Evolutionary conservation across 371 early-diverging fungal genomes (phyloP).

Genomic region (Sporodiniella umbellata): DNA sequence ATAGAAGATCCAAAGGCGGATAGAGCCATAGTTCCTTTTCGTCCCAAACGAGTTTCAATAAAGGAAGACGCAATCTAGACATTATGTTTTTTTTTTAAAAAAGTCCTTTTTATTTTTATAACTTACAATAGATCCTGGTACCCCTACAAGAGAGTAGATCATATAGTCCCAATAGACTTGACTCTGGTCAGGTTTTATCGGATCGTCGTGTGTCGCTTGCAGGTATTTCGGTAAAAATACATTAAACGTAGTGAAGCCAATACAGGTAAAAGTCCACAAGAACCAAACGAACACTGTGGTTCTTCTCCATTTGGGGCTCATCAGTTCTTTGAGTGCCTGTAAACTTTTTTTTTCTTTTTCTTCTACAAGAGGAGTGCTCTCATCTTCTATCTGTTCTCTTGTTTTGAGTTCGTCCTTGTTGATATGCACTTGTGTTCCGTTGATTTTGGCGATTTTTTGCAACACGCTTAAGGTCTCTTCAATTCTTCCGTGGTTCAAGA

Average conservation of each 20-base stretch:
- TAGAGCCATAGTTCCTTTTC: slow-evolving; percentile 79
- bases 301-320: slow-evolving; percentile 47
- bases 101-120: neutral
- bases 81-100: neutral
- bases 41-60: slow-evolving; percentile 74
- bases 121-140: slow-evolving; percentile 77
- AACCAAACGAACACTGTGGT: slow-evolving; percentile 72
- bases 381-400: neutral
- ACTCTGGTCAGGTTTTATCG: slow-evolving; percentile 33
- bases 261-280: slow-evolving; percentile 78
- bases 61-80: slow-evolving; percentile 64
- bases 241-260: slow-evolving; percentile 86
- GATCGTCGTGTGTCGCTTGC: slow-evolving; percentile 50
- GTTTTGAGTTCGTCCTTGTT: slow-evolving; percentile 2
- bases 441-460: slow-evolving; percentile 69
- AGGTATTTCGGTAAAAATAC: slow-evolving; percentile 78
- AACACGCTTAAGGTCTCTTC: slow-evolving; percentile 76
- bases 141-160: slow-evolving; percentile 73
- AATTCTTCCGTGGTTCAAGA: slow-evolving; percentile 62
- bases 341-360: slow-evolving; percentile 3
- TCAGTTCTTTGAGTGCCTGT: slow-evolving; percentile 28
- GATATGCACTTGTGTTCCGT: slow-evolving; percentile 48
- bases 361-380: slow-evolving; percentile 2
- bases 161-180: slow-evolving; percentile 75
- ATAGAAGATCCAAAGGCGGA: slow-evolving; percentile 71